Evolutionary conservation across 805 yeast species (phyloP).

Genomic region (Barnettozyma botsteinii): DNA sequence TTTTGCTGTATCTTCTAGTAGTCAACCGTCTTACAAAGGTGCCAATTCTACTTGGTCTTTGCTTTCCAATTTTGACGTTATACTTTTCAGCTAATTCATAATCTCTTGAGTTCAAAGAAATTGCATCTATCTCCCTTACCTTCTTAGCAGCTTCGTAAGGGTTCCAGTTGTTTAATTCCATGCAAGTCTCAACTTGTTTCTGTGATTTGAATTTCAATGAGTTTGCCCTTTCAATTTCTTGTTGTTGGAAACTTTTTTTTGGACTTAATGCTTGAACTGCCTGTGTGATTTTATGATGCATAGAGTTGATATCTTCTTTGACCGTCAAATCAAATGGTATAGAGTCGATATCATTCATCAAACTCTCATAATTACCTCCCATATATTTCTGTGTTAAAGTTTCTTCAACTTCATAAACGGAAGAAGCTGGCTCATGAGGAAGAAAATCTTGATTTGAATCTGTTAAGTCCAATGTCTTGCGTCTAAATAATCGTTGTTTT

Average conservation of each 20-base stretch:
- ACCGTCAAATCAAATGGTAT: conserved; percentile 21
- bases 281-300: conserved; percentile 10
- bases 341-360: conserved; percentile 22
- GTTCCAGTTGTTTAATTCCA: conserved; percentile 13
- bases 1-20: conserved; percentile 1
- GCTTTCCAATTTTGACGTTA: conserved; percentile 1
- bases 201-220: conserved; percentile 6
- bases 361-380: conserved; percentile 15
- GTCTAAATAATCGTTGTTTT: conserved; percentile 11
- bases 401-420: conserved; percentile 14
- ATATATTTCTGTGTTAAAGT: conserved; percentile 25
- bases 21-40: conserved; percentile 6
- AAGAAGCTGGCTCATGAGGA: not conserved
- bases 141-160: conserved; percentile 20
- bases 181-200: conserved; percentile 1
- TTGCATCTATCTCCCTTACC: conserved; percentile 6
- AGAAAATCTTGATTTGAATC: no score
- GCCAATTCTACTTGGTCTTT: conserved; percentile 4
- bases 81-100: conserved; percentile 5
- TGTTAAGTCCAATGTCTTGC: no score
- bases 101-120: conserved; percentile 10
- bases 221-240: conserved; percentile 1
- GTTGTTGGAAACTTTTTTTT: not conserved
- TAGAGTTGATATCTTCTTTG: conserved; percentile 8
- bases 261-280: conserved; percentile 18